phyloP scores from a whole-genome alignment of 1,284 basidiomycete species.

The Hemileia vastatrix region DNA sequence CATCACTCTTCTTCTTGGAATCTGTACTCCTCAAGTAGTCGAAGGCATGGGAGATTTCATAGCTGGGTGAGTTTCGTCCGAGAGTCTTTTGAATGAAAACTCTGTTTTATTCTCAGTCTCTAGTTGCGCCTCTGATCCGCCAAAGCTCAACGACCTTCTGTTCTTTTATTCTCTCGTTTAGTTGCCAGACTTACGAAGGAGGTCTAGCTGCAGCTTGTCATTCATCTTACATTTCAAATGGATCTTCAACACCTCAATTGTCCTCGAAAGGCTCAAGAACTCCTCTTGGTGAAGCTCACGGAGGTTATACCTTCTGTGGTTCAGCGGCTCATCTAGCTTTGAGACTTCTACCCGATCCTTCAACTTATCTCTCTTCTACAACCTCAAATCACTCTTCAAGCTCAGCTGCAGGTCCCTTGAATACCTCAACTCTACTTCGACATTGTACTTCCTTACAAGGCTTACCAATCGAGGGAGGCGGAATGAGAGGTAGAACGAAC shows the following conservation, averaged over 20 bases:
- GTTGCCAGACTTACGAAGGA: conserved; percentile 94
- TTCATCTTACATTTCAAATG: conserved; percentile 49
- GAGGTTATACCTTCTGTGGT: conserved; percentile 91
- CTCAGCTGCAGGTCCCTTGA: conserved; percentile 18
- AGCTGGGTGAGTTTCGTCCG: conserved; percentile 34
- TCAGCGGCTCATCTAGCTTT: conserved; percentile 68
- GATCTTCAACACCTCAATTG: conserved; percentile 23
- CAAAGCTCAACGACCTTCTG: no score
- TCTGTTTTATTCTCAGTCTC: conserved; percentile 45
- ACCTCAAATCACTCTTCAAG: background rate
- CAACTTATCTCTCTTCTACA: background rate
- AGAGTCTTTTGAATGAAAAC: conserved; percentile 50
- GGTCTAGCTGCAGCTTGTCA: conserved; percentile 81
- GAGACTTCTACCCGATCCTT: conserved; percentile 16
- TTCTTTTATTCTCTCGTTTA: conserved; percentile 33
- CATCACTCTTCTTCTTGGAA: conserved; percentile 60
- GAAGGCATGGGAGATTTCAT: conserved; percentile 49
- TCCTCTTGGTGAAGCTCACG: conserved; percentile 83
- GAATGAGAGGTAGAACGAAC: conserved; percentile 85
- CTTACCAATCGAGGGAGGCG: conserved; percentile 68
- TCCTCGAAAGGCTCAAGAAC: conserved; percentile 47
- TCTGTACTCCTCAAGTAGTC: conserved; percentile 78
- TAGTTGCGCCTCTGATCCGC: background rate
- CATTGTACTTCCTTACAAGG: conserved; percentile 56
- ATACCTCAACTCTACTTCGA: conserved; percentile 29